Evolutionary conservation across 1,139 yeast species (phyloP).

Genomic region (Pichia sp.): DNA sequence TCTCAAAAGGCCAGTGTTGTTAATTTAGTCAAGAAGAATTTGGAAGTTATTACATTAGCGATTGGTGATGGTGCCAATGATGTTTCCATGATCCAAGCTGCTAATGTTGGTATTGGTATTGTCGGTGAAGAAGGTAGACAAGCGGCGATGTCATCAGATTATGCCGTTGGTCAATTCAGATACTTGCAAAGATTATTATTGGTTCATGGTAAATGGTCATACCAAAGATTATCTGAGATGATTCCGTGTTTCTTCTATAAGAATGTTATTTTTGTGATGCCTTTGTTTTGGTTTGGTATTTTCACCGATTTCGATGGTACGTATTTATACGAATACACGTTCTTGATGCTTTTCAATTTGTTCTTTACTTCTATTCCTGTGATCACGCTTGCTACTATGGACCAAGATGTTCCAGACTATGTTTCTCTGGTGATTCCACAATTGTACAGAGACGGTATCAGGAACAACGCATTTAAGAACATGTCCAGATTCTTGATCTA

Average conservation of each 20-base stretch:
- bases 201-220: slow-evolving; percentile 68
- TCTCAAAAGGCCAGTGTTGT: slow-evolving; percentile 62
- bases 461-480: slow-evolving; percentile 46
- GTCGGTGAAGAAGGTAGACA: slow-evolving; percentile 72
- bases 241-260: slow-evolving; percentile 64
- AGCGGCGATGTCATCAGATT: slow-evolving; percentile 67
- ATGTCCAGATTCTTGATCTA: slow-evolving; percentile 48
- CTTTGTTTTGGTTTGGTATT: slow-evolving; percentile 63
- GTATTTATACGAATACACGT: slow-evolving; percentile 60
- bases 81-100: slow-evolving; percentile 69
- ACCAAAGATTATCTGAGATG: slow-evolving; percentile 61
- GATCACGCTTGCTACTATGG: slow-evolving; percentile 56
- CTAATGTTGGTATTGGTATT: slow-evolving; percentile 64
- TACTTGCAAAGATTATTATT: slow-evolving; percentile 51
- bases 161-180: slow-evolving; percentile 64
- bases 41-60: slow-evolving; percentile 59
- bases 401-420: slow-evolving; percentile 60
- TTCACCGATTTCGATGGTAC: slow-evolving; percentile 60
- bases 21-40: slow-evolving; percentile 46
- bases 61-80: slow-evolving; percentile 71
- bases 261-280: slow-evolving; percentile 58
- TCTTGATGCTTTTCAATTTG: slow-evolving; percentile 62
- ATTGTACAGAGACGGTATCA: slow-evolving; percentile 52
- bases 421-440: slow-evolving; percentile 60
- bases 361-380: slow-evolving; percentile 65